phyloP scores from a whole-genome alignment of 805 yeast species.

The Pichia heedii region DNA sequence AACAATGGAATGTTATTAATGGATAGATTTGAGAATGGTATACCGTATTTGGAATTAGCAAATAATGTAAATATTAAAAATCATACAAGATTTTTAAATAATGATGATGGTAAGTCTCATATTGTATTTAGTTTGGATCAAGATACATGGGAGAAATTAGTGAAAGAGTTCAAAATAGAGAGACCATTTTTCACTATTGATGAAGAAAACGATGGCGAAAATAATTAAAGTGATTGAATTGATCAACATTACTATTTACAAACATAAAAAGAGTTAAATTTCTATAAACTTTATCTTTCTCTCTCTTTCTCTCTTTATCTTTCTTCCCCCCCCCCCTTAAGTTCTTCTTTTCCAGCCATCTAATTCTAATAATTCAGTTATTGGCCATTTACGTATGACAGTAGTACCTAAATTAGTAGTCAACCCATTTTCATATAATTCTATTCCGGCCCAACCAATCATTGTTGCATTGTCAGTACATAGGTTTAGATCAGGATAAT shows the following conservation, averaged over 20 bases:
- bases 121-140: slow-evolving; percentile 65
- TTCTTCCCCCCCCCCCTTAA: too few relatives aligned
- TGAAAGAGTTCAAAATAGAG: slow-evolving; percentile 46
- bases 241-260: too few relatives aligned
- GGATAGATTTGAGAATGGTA: slow-evolving; percentile 39
- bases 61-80: slow-evolving; percentile 15
- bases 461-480: slow-evolving; percentile 95
- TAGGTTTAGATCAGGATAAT: slow-evolving; percentile 59
- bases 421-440: slow-evolving; percentile 52
- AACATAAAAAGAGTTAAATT: too few relatives aligned
- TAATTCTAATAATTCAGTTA: slow-evolving; percentile 39
- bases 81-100: slow-evolving; percentile 14
- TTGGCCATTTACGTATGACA: slow-evolving; percentile 83
- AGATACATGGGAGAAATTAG: slow-evolving; percentile 52
- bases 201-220: not conserved
- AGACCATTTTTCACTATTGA: slow-evolving; percentile 33
- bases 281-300: too few relatives aligned
- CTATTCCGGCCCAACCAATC: slow-evolving; percentile 98
- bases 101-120: slow-evolving; percentile 38
- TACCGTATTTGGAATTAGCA: slow-evolving; percentile 26
- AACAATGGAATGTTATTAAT: slow-evolving; percentile 59
- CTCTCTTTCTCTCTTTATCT: too few relatives aligned
- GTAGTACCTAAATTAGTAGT: slow-evolving; percentile 44
- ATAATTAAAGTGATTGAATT: too few relatives aligned
- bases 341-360: slow-evolving; percentile 45